Evolutionary conservation across 768 basidiomycete genomes (phyloP).

Genomic region (Cystobasidium tubakii): DNA sequence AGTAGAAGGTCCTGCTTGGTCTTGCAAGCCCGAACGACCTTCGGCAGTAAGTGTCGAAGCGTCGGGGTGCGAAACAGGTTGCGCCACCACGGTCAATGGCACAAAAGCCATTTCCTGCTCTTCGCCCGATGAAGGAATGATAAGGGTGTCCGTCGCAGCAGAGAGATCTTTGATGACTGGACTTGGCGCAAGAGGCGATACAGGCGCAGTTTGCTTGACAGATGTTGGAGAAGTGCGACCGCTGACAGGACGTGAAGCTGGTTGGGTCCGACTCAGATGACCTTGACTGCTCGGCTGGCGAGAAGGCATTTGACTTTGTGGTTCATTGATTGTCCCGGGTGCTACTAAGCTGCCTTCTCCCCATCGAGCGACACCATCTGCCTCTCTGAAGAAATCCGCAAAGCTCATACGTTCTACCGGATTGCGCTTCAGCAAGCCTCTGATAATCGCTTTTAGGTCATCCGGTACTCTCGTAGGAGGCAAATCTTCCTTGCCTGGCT

Average conservation of each 20-base stretch:
- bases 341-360: conserved; percentile 25
- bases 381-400: conserved; percentile 74
- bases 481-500: conserved; percentile 51
- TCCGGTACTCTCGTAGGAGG: conserved; percentile 55
- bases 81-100: not conserved
- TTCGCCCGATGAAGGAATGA: conserved; percentile 25
- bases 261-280: not conserved
- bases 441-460: conserved; percentile 83
- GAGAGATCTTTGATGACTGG: not conserved
- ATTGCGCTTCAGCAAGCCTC: conserved; percentile 71
- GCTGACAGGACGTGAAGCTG: not conserved
- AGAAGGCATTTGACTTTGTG: conserved; percentile 7
- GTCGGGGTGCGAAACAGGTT: not conserved
- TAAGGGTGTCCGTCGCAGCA: not conserved
- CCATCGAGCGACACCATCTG: conserved; percentile 38
- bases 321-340: conserved; percentile 31
- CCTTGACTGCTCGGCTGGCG: conserved; percentile 40
- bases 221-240: not conserved
- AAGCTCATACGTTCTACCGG: conserved; percentile 80
- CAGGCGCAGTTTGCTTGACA: not conserved
- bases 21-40: not conserved
- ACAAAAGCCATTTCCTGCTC: conserved; percentile 32
- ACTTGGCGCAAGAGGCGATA: not conserved
- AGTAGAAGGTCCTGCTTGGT: not conserved
- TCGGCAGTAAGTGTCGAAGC: not conserved